These are phyloP conservation scores for Vitis vinifera DNA, from an alignment of 164 flowering plant genomes.

Conservation along the genomic window ASM3070453v1 NC_081807.1:1281501-1282000, in stretches of 20 bases:
- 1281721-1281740: constrained; percentile 13
- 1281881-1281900: constrained; percentile 36
- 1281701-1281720: too few species aligned
- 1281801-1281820: constrained; percentile 29
- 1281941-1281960: constrained; percentile 12
- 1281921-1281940: constrained; percentile 12
- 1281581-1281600: too few species aligned
- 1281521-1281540: too few species aligned
- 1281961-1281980: constrained; percentile 7
- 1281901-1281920: constrained; percentile 34
- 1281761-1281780: constrained; percentile 2
- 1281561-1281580: too few species aligned
- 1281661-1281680: too few species aligned
- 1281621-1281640: too few species aligned
- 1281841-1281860: constrained; percentile 18
- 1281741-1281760: constrained; percentile 8
- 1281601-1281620: too few species aligned
- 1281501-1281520: too few species aligned
- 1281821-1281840: constrained; percentile 7
- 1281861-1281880: constrained; percentile 1
- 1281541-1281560: too few species aligned
- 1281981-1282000: neutral
- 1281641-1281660: too few species aligned
- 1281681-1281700: too few species aligned
- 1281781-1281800: constrained; percentile 47